Percentiles rank a stretch among this genome's conserved stretches.
Conservation (phyloP, 768 basidiomycete genomes). For the Agaricus blazei region DNA sequence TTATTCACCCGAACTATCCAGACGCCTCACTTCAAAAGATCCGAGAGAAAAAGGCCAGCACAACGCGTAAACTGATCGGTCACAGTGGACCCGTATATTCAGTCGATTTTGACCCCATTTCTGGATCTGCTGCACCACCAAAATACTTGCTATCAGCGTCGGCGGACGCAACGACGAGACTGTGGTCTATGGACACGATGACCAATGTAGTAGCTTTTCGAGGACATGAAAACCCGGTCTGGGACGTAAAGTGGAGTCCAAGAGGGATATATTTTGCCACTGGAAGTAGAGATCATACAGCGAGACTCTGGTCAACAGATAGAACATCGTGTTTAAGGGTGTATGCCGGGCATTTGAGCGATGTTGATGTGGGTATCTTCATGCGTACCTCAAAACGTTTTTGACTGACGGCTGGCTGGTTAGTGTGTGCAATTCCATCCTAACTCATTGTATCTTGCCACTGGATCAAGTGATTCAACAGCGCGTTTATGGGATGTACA, state of each 20-base stretch:
- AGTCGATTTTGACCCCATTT: slow-evolving; percentile 86
- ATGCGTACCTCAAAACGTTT: slow-evolving; percentile 1
- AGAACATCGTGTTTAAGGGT: slow-evolving; percentile 79
- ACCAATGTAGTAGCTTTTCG: slow-evolving; percentile 90
- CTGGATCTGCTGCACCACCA: slow-evolving; percentile 82
- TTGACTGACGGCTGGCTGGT: neutral
- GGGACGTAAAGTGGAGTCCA: slow-evolving; percentile 99
- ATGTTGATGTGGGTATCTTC: slow-evolving; percentile 80
- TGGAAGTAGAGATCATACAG: slow-evolving; percentile 89
- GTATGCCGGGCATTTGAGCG: slow-evolving; percentile 93
- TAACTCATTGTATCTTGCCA: slow-evolving; percentile 94
- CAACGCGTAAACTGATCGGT: slow-evolving; percentile 92
- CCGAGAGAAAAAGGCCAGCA: slow-evolving; percentile 74
- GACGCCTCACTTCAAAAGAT: slow-evolving; percentile 59
- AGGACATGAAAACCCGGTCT: slow-evolving; percentile 95
- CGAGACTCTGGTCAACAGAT: slow-evolving; percentile 95
- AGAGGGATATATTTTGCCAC: slow-evolving; percentile 98
- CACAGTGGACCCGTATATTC: slow-evolving; percentile 97
- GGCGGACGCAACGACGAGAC: slow-evolving; percentile 82
- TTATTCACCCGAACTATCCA: slow-evolving; percentile 20
- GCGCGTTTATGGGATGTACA: slow-evolving; percentile 99
- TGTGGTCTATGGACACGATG: slow-evolving; percentile 97
- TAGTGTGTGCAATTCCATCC: slow-evolving; percentile 97
- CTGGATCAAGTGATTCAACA: slow-evolving; percentile 95
- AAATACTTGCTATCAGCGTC: slow-evolving; percentile 88